Evolutionary conservation across 2,329 filamentous ascomycete genomes (phyloP).

Genomic region (Stemphylium lycopersici): DNA sequence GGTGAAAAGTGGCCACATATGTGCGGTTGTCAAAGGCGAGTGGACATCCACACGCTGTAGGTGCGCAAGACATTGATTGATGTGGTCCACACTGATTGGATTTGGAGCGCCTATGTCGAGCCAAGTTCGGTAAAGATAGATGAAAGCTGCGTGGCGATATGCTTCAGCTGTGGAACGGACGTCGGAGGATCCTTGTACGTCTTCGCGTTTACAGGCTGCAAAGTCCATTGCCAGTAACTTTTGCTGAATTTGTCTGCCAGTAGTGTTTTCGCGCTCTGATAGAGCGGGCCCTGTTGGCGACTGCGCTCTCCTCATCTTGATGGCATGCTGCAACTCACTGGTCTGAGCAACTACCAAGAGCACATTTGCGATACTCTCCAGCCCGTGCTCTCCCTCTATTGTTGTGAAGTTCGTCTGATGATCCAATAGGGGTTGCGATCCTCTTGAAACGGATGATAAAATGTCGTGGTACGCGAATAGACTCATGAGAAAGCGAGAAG

Average conservation of each 20-base stretch:
- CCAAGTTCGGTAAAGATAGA: slow-evolving; percentile 44
- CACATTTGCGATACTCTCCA: slow-evolving; percentile 34
- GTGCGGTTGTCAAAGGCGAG: slow-evolving; percentile 35
- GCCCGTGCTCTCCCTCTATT: slow-evolving; percentile 30
- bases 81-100: slow-evolving; percentile 37
- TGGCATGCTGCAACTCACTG: slow-evolving; percentile 31
- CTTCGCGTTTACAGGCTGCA: not conserved
- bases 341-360: slow-evolving; percentile 36
- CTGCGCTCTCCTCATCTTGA: slow-evolving; percentile 19
- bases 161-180: slow-evolving; percentile 35
- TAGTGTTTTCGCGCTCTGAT: slow-evolving; percentile 25
- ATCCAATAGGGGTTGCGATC: slow-evolving; percentile 31
- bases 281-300: slow-evolving; percentile 9
- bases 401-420: slow-evolving; percentile 29
- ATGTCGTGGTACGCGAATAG: slow-evolving; percentile 44
- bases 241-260: slow-evolving; percentile 28
- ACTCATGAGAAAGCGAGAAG: slow-evolving; percentile 34
- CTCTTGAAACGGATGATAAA: slow-evolving; percentile 37
- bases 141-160: slow-evolving; percentile 42
- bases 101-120: slow-evolving; percentile 39
- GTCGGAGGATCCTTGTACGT: slow-evolving; percentile 9
- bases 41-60: slow-evolving; percentile 23
- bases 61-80: slow-evolving; percentile 29
- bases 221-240: slow-evolving; percentile 27
- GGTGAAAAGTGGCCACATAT: slow-evolving; percentile 43